Evolutionary conservation across 768 basidiomycete genomes (phyloP), one percentile per base, ranked within the genome.

Genomic region (Tricholoma terreum): DNA sequence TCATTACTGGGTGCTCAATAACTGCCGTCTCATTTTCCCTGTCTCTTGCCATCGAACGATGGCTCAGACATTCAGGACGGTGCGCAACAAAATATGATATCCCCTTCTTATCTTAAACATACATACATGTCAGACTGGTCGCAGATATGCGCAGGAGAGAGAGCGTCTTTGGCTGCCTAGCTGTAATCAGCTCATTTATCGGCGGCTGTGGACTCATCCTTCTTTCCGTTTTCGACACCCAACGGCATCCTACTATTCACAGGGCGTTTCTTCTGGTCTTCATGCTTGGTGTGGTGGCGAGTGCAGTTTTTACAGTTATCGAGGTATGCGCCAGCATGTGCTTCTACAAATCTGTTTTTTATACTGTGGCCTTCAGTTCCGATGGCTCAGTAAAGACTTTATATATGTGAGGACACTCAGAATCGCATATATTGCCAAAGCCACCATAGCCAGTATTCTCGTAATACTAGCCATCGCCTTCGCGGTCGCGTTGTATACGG

Each of bases 161-260:
- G 67, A 75, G 72, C 12, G 72, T 81, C 2, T 75, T 88, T 35
- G 76, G 80, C 14, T 65, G 65, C 43, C 73, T 90, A n/a, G 82
- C 90, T 7, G 79, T 89, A 30, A 54, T 83, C 15, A 82, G 85
- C 10, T 77, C 86, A 1, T 69, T 84, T 58, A 74, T 89, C 30
- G 89, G 87, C 15, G 87, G 84, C 40, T 57, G 63, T 1, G 89
- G 87, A 0, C 80, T 92, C 49, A 82, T 86, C 51, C 73, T 90
- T 1, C 79, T 92, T 1, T 84, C 88, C 4, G 73, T 89, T 3
- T 87, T 90, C 65, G 90, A 92, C 66, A 87, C 86, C 0, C 76
- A 77, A 57, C 79, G 80, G 2, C 76, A 81, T 68, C 57, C 75
- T 1, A 74, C 67, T 24, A 64, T 77, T 6, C 90, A 92, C 65